Evolutionary conservation across 441 rosid species (phyloP).

Genomic region (Syzygium syzygioides): DNA sequence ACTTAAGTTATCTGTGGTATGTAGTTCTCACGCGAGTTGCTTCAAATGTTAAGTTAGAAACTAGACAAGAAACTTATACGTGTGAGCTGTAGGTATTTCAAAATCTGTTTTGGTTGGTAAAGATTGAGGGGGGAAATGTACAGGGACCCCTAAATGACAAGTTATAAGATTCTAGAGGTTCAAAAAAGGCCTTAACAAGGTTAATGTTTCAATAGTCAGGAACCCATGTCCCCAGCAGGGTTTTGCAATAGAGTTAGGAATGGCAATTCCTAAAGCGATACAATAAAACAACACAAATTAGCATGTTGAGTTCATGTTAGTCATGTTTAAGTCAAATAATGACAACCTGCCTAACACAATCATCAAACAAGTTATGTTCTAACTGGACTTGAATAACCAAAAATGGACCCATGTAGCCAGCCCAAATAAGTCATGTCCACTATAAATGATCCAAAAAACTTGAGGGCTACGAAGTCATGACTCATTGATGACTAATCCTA

Average conservation of each 20-base stretch:
- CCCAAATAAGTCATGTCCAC: background rate
- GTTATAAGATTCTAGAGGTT: background rate
- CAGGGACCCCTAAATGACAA: background rate
- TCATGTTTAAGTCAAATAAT: background rate
- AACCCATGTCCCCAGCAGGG: background rate
- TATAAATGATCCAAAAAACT: background rate
- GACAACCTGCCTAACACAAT: background rate
- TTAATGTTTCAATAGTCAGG: background rate
- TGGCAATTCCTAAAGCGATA: background rate
- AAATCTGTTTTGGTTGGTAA: background rate
- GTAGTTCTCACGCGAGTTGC: background rate
- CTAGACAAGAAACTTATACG: background rate
- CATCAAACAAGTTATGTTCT: background rate
- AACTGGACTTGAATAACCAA: background rate
- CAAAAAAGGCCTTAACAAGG: background rate
- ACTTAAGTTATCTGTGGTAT: conserved; percentile 15
- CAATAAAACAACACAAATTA: background rate
- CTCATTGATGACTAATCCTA: background rate
- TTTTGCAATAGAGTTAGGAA: background rate
- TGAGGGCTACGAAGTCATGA: background rate
- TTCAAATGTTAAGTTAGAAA: background rate
- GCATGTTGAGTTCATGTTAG: background rate
- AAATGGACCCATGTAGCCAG: background rate
- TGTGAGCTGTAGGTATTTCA: background rate
- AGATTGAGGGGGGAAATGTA: background rate